Conservation (phyloP, 371 early-diverging fungal species). For the Fennellomyces sp. region DNA sequence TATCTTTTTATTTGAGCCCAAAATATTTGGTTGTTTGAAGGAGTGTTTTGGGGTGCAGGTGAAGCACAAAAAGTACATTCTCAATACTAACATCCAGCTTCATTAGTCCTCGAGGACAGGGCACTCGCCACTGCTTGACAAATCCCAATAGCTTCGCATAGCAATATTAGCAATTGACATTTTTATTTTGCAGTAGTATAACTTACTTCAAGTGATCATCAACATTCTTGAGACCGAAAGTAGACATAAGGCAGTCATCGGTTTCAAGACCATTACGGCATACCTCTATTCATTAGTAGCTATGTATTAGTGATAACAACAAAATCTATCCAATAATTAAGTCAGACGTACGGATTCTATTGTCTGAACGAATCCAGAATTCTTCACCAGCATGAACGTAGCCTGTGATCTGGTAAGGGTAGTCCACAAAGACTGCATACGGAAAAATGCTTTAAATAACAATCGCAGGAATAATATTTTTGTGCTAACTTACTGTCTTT, state of each 20-base stretch:
- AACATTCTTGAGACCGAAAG: constrained; percentile 15
- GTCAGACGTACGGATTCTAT: constrained; percentile 8
- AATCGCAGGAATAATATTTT: too few species aligned
- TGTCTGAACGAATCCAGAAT: constrained; percentile 15
- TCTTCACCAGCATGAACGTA: constrained; percentile 21
- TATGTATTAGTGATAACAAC: background rate
- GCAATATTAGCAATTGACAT: too few species aligned
- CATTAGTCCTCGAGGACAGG: too few species aligned
- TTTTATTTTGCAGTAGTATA: too few species aligned
- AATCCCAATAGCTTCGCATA: too few species aligned
- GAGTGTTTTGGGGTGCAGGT: too few species aligned
- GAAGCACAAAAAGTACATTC: too few species aligned
- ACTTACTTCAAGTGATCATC: constrained; percentile 17
- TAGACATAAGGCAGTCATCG: constrained; percentile 12
- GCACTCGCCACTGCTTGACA: too few species aligned
- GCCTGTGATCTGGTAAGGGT: constrained; percentile 9
- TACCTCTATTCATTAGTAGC: constrained; percentile 7
- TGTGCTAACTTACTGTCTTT: constrained; percentile 20
- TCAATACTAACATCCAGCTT: too few species aligned
- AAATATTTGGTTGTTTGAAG: too few species aligned
- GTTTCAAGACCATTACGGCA: constrained; percentile 15
- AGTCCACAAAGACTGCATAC: constrained; percentile 22
- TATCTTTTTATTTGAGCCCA: too few species aligned
- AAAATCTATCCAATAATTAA: background rate
- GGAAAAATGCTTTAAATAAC: too few species aligned